These are phyloP conservation scores for Phytophthora fragariae DNA, from an alignment of 352 stramenopile species.

Conservation along the genomic window DNA sequence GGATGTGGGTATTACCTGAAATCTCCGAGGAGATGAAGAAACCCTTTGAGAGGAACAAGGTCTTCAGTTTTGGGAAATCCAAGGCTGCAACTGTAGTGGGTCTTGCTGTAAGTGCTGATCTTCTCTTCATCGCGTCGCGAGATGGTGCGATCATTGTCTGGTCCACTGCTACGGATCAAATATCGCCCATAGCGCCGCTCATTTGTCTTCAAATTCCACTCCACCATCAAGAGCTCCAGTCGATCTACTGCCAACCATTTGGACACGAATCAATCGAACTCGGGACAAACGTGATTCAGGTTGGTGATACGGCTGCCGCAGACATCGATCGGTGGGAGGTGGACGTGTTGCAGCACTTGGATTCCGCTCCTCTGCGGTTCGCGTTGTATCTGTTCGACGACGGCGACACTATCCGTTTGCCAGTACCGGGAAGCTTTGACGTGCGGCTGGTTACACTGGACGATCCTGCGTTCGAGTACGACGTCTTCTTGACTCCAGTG, in stretches of 20 bases:
- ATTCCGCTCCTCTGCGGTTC: conserved; percentile 14
- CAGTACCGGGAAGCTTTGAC: conserved; percentile 21
- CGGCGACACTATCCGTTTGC: conserved; percentile 28
- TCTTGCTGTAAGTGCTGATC: conserved; percentile 4
- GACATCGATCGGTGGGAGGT: conserved; percentile 24
- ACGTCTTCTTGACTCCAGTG: conserved; percentile 12
- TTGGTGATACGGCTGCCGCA: not conserved
- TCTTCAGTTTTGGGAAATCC: conserved; percentile 24
- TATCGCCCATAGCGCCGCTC: conserved; percentile 14
- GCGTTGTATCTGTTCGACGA: conserved; percentile 45
- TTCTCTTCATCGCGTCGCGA: conserved; percentile 25
- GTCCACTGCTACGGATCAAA: conserved; percentile 6
- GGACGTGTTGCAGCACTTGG: conserved; percentile 8
- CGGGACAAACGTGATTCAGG: conserved; percentile 8
- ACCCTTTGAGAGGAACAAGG: not conserved
- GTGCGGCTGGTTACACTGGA: conserved; percentile 18
- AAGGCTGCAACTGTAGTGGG: conserved; percentile 6
- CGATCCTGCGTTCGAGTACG: conserved; percentile 25
- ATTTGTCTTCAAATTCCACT: conserved; percentile 22
- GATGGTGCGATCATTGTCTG: conserved; percentile 28
- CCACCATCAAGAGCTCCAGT: conserved; percentile 13
- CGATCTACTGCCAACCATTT: conserved; percentile 20
- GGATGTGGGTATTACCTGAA: conserved; percentile 24
- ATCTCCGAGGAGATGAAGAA: not conserved
- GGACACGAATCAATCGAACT: not conserved